These are phyloP conservation scores for Mortierella sp. DNA, from an alignment of 371 early-diverging fungal species.

Conservation along the genomic window DNA sequence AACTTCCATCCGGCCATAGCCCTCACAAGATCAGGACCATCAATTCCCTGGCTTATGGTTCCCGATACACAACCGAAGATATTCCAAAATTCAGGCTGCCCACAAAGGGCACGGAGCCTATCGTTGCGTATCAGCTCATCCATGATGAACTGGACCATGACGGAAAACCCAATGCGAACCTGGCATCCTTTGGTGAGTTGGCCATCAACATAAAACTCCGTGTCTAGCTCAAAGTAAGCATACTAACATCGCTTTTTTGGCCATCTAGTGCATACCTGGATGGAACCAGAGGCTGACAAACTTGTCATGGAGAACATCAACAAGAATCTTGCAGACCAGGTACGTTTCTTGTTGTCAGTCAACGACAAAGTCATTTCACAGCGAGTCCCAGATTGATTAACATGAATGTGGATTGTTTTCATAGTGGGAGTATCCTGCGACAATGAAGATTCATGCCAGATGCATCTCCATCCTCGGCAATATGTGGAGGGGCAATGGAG, in stretches of 20 bases:
- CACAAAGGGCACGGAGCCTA: constrained; percentile 55
- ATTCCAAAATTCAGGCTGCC: constrained; percentile 63
- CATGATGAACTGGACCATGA: constrained; percentile 72
- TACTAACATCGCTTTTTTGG: too few species aligned
- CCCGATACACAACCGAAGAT: constrained; percentile 58
- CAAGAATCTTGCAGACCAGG: constrained; percentile 63
- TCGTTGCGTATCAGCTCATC: constrained; percentile 67
- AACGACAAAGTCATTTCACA: too few species aligned
- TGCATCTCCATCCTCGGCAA: constrained; percentile 65
- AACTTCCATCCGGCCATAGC: too few species aligned
- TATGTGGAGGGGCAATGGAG: constrained; percentile 59
- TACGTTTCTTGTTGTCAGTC: too few species aligned
- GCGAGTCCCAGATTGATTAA: too few species aligned
- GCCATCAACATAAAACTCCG: too few species aligned
- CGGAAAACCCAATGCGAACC: constrained; percentile 71
- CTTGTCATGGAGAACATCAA: constrained; percentile 63
- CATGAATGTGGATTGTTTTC: too few species aligned
- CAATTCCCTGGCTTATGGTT: constrained; percentile 60
- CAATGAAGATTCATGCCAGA: constrained; percentile 60
- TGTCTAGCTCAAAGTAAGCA: too few species aligned
- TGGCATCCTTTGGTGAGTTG: constrained; percentile 63
- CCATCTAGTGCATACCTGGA: constrained; percentile 71
- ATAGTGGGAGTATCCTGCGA: constrained; percentile 66
- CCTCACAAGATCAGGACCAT: not conserved
- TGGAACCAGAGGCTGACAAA: constrained; percentile 72